Evolutionary conservation across 106 monocot species (phyloP).

Genomic region (Acorus calamus): DNA sequence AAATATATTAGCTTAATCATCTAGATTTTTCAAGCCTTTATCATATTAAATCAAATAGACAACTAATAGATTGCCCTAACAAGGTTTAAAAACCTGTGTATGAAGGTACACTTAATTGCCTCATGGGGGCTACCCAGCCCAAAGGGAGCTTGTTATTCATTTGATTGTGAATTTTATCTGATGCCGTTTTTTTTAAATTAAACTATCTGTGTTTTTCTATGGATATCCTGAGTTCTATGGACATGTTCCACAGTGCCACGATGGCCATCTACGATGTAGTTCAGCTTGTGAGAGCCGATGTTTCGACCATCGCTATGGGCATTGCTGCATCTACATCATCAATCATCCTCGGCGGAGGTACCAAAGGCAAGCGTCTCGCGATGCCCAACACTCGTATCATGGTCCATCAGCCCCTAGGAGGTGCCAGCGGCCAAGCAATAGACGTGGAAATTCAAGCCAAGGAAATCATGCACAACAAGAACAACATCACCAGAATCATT

Average conservation of each 20-base stretch:
- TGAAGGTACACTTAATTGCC: too few relatives aligned
- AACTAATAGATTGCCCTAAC: too few relatives aligned
- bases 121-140: too few relatives aligned
- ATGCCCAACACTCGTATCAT: conserved; percentile 89
- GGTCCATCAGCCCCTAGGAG: conserved; percentile 95
- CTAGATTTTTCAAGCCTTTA: too few relatives aligned
- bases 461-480: conserved; percentile 78
- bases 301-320: conserved; percentile 79
- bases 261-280: conserved; percentile 91
- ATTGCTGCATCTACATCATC: conserved; percentile 81
- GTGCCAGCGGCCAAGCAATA: conserved; percentile 74
- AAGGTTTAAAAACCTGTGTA: too few relatives aligned
- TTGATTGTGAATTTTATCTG: too few relatives aligned
- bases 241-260: conserved; percentile 49
- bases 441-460: conserved; percentile 78
- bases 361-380: conserved; percentile 77
- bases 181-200: too few relatives aligned
- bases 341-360: conserved; percentile 75
- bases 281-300: conserved; percentile 79
- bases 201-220: too few relatives aligned
- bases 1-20: too few relatives aligned
- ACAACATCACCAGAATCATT: conserved; percentile 52
- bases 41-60: too few relatives aligned
- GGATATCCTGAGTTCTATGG: too few relatives aligned
- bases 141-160: too few relatives aligned